Evolutionary conservation across 495 filamentous ascomycete species (phyloP), one percentile per base, ranked within the genome.

Genomic region (Talaromyces borbonicus): DNA sequence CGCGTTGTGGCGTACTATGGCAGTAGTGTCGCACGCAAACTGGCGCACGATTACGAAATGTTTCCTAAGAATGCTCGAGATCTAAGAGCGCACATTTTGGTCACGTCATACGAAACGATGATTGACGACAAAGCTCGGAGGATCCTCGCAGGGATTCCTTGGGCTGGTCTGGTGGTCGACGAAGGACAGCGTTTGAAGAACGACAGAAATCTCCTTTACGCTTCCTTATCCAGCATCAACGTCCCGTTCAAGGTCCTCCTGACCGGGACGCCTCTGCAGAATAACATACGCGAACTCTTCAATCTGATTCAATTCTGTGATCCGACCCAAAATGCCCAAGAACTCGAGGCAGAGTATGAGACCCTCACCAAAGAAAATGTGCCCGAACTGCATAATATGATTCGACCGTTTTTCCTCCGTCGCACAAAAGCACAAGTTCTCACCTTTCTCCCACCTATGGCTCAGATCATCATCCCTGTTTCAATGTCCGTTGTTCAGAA

Each of bases 181-280:
- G 93, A 99, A 67, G 93, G 92, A 9, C 93, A 99, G 55, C 80
- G 93, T 4, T 69, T 99, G 38, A 99, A 99, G 62, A 97, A 92
- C 50, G 90, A 96, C 53, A 80, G 83, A 54, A 89, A 82, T 32
- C 66, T 78, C 8, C 79, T 96, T 3, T 96, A 96, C 60, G 70
- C 68, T 38, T 76, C 83, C 3, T 72, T 99, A 9, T 74, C 66
- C 18, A 65, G 71, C 6, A 73, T 95, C 52, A 85, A 81, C 16
- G 78, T 85, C 27, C 79, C 80, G 0, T 95, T 87, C 56, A 84
- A 86, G 47, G 68, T 93, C 18, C 71, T 99, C 8, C 69, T 99
- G 18, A 97, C 92, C 0, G 87, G 73, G 47, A 98, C 92, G 0
- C 92, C 92, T 0, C 65, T 99, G 36, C 92, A 99, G 51, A 99